A percentile compares a stretch with the other conserved stretches of the same genome.
These are phyloP conservation scores for Ephemerocybe angulata DNA, from an alignment of 768 basidiomycete species.

Conservation along the genomic window DNA sequence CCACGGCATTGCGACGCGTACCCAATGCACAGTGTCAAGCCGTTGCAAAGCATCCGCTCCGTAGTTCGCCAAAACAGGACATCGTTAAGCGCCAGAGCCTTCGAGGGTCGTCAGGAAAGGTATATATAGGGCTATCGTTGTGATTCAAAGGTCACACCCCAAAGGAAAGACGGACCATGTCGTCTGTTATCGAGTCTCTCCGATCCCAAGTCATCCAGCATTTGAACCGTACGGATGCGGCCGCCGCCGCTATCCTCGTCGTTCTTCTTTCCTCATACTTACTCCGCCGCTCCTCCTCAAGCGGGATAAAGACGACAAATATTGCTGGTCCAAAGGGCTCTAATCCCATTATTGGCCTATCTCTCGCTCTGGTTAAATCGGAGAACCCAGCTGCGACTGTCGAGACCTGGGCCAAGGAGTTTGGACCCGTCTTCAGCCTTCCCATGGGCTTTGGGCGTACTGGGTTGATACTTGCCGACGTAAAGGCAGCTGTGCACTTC, in stretches of 20 bases:
- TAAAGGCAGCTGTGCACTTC: constrained; percentile 51
- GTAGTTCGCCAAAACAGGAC: too few species aligned
- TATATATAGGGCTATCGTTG: too few species aligned
- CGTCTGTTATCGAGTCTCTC: background rate
- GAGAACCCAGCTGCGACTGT: constrained; percentile 31
- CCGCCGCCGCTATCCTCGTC: background rate
- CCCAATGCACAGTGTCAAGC: too few species aligned
- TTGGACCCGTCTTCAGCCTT: constrained; percentile 47
- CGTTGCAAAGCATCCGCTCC: too few species aligned
- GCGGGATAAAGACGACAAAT: constrained; percentile 22
- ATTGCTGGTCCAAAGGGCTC: constrained; percentile 40
- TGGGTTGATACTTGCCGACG: constrained; percentile 39
- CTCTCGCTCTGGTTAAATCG: constrained; percentile 22
- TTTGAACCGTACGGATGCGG: background rate
- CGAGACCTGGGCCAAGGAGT: constrained; percentile 46
- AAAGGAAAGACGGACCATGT: too few species aligned
- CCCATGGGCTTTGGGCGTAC: constrained; percentile 33
- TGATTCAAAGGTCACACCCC: too few species aligned
- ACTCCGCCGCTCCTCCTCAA: background rate
- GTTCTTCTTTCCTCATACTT: background rate
- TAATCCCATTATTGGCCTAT: constrained; percentile 36
- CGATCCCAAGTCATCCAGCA: too few species aligned
- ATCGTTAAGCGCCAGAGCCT: too few species aligned
- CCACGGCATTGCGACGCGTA: too few species aligned
- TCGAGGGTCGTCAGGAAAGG: too few species aligned